A percentile compares a stretch with the other conserved stretches of the same genome.
Conservation (phyloP, 2,329 filamentous ascomycete genomes). For the Trichoderma aggressivum region DNA sequence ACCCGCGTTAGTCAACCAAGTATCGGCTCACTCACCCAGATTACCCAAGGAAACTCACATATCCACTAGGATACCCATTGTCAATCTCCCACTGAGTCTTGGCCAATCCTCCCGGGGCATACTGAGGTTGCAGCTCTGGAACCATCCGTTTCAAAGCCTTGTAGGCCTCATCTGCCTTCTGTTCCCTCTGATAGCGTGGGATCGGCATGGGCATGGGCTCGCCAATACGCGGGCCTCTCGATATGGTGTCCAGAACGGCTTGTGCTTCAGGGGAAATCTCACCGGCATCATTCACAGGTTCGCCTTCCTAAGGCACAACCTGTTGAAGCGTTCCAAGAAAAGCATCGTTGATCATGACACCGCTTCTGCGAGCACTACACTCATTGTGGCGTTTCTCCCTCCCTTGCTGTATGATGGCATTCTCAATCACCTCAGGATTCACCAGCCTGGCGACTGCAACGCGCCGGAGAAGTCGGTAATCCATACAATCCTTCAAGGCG, state of each 20-base stretch:
- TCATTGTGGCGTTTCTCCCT: not conserved
- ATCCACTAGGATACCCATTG: not conserved
- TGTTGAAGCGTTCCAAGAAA: not conserved
- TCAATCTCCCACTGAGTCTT: slow-evolving; percentile 4
- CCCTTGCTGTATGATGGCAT: not conserved
- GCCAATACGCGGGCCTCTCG: not conserved
- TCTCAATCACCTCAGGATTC: not conserved
- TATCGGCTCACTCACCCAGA: not conserved
- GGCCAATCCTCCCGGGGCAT: not conserved
- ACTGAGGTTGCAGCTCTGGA: not conserved
- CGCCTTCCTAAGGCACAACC: not conserved
- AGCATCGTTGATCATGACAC: not conserved
- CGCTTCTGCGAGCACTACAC: not conserved
- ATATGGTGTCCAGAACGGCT: not conserved
- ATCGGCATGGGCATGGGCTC: not conserved
- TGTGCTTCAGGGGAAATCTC: not conserved
- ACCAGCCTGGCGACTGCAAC: not conserved
- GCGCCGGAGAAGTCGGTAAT: not conserved
- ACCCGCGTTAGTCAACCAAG: not conserved
- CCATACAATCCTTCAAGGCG: not conserved
- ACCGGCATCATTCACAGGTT: not conserved
- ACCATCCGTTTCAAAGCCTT: not conserved
- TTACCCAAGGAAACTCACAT: not conserved
- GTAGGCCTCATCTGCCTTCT: not conserved
- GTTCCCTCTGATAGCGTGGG: not conserved